Base-by-base conservation (phyloP, 2,329 filamentous ascomycete species). In the Ceratocystis smalleyi region DNA sequence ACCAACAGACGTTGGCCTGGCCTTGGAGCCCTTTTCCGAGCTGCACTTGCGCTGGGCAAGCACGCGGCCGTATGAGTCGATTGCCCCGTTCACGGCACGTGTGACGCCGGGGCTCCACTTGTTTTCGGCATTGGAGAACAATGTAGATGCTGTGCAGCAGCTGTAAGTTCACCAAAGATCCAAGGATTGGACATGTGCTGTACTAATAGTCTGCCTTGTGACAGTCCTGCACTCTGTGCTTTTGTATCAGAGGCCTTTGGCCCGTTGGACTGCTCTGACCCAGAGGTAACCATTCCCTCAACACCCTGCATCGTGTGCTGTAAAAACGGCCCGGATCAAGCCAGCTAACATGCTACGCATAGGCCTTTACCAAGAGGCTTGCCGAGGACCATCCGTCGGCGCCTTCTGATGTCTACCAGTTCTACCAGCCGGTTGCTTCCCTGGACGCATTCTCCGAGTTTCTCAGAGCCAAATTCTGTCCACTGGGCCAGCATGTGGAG, bases 11-110 rank as follows among this genome's bases (percentile, higher is more conserved):
- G 73, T 94, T 17, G 80, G 79, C 66, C 74, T 79, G 30, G 74
- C 87, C 76, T 96, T 30, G 77, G 80, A 63, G 77, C 82, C 32
- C 69, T 83, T 82, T 68, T 82, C 86, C 69, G 85, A 90, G 72
- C 75, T 96, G 51, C 87, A 92, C 73, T 76, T 96, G 66, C 83
- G 87, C 72, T 96, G 91, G 89, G 80, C 82, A n/a, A 82, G 84
- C 15, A 76, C 83, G 1, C 70, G 71, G 5, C 70, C 78, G 1
- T 86, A 85, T 71, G 76, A 81, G 47, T 77, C 81, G 1, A 76
- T 86, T 55, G 79, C 85, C 47, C 91, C 91, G 1, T 86, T 94
- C 70, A 77, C 82, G 54, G 90, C 90, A 62, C 82, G 88, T 66
- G 74, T 91, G 15, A 84, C 89, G 1, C 85, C 91, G 0, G 92